A percentile compares a stretch with the other conserved stretches of the same genome.
These are phyloP conservation scores for Paralagenidium karlingii DNA, from an alignment of 352 stramenopile species.

Conservation along the genomic window DNA sequence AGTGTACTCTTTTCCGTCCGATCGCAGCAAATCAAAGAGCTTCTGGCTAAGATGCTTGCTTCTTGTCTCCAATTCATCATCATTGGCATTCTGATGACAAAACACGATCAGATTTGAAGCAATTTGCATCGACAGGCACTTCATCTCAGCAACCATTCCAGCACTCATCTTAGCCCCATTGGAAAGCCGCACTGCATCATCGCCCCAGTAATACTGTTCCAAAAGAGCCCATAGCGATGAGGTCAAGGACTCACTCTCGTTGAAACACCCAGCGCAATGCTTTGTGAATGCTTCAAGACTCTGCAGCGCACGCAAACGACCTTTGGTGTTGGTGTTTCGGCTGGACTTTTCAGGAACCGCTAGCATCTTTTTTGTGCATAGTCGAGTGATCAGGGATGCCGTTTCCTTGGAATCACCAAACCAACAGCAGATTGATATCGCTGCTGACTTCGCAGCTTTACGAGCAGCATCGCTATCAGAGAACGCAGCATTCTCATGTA, in stretches of 20 bases:
- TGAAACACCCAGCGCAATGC: conserved; percentile 18
- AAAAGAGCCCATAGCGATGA: conserved; percentile 28
- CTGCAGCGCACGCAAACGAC: no score
- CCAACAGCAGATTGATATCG: background rate
- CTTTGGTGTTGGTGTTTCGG: no score
- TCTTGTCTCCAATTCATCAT: conserved; percentile 7
- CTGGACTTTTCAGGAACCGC: conserved; percentile 4
- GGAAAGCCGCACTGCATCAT: no score
- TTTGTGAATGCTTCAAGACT: conserved; percentile 57
- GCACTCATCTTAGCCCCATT: conserved; percentile 8
- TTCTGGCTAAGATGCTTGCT: conserved; percentile 26
- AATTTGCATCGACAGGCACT: conserved; percentile 45
- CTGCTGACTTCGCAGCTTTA: background rate
- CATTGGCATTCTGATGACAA: conserved; percentile 8
- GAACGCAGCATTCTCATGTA: conserved; percentile 14
- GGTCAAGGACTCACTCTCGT: conserved; percentile 10
- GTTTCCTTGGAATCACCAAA: conserved; percentile 20
- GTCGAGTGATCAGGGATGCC: conserved; percentile 17
- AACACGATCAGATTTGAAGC: conserved; percentile 44
- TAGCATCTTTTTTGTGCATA: conserved; percentile 44
- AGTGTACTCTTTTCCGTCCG: conserved; percentile 31
- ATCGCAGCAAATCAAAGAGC: conserved; percentile 48
- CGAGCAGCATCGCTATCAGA: no score
- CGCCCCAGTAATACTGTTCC: conserved; percentile 2
- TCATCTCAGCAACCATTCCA: conserved; percentile 24